These are phyloP conservation scores for Eucalyptus decipiens DNA, from an alignment of 345 rosid genomes.

Conservation along the genomic window DNA sequence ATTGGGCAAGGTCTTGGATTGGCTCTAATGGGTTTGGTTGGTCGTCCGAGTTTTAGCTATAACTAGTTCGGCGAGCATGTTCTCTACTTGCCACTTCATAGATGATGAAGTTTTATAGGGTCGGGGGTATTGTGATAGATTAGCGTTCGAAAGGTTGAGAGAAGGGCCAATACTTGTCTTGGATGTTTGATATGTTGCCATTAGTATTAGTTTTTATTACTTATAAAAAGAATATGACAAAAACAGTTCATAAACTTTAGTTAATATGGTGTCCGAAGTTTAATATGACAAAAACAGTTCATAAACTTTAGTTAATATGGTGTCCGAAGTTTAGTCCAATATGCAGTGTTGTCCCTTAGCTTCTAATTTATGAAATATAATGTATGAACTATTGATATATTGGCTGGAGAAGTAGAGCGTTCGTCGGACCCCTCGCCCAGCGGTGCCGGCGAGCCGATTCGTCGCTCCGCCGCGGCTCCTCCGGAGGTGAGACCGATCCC, in stretches of 20 bases:
- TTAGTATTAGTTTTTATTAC: background rate
- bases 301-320: no score
- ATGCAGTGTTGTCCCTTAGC: background rate
- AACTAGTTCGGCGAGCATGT: background rate
- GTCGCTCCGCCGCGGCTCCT: no score
- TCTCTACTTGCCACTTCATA: background rate
- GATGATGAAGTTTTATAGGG: background rate
- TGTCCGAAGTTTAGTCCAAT: background rate
- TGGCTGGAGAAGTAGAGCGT: no score
- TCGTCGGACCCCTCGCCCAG: no score
- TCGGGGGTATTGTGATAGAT: no score
- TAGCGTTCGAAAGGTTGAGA: background rate
- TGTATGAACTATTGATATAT: background rate
- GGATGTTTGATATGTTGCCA: background rate
- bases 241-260: background rate
- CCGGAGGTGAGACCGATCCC: no score
- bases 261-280: no score
- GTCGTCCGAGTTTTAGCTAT: fast-evolving
- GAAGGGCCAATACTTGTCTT: background rate
- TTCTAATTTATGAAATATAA: background rate
- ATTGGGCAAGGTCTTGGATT: background rate
- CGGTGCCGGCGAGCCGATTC: no score
- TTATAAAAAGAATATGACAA: background rate
- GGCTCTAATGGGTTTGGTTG: background rate
- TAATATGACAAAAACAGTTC: no score